Percentiles rank a stretch among this genome's conserved stretches.
phyloP scores from a whole-genome alignment of 2,329 filamentous ascomycete genomes.

The Septoria linicola region DNA sequence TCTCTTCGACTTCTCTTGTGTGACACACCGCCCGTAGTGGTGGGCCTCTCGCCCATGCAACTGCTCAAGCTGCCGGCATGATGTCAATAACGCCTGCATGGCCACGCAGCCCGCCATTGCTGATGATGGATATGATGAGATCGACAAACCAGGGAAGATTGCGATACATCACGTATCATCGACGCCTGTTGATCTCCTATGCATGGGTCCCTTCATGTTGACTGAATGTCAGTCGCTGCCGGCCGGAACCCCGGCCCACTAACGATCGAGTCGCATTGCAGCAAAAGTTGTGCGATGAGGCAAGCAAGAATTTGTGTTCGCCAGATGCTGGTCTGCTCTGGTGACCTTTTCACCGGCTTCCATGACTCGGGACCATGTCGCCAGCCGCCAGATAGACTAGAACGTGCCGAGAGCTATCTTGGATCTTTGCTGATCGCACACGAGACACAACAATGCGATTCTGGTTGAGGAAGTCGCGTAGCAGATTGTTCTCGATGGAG shows the following conservation, averaged over 20 bases:
- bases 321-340: not conserved
- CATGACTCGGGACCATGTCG: not conserved
- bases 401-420: not conserved
- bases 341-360: not conserved
- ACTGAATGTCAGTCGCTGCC: not conserved
- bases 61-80: not conserved
- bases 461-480: conserved; percentile 2
- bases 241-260: not conserved
- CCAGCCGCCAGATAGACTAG: not conserved
- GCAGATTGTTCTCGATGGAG: not conserved
- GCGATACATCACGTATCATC: conserved; percentile 1
- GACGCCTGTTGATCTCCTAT: not conserved
- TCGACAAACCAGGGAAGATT: not conserved
- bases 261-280: not conserved
- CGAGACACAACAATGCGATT: too few species aligned
- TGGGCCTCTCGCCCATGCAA: not conserved
- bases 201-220: not conserved
- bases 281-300: not conserved
- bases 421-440: not conserved
- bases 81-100: not conserved
- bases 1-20: not conserved
- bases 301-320: not conserved
- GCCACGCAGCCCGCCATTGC: not conserved
- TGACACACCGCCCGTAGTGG: not conserved
- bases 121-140: not conserved